A percentile compares a stretch with the other conserved stretches of the same genome.
phyloP scores from a whole-genome alignment of 768 basidiomycete genomes.

The Hirschioporus abietinus region DNA sequence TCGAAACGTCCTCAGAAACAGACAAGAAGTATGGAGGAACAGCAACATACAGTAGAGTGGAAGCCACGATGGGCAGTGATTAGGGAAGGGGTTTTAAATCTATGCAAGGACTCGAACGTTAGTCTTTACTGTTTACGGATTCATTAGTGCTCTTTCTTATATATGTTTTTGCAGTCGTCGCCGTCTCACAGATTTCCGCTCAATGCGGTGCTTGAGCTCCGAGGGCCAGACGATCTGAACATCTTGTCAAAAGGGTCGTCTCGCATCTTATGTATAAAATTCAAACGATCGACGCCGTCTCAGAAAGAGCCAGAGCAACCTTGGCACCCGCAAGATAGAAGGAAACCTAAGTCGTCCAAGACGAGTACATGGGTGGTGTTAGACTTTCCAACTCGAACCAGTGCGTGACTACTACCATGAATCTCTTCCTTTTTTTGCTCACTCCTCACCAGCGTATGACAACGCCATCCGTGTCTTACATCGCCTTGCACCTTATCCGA shows the following conservation, averaged over 20 bases:
- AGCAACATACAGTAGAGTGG: constrained; percentile 44
- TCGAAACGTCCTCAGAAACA: constrained; percentile 15
- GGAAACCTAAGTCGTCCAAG: background rate
- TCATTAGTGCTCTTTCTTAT: background rate
- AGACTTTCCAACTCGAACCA: constrained; percentile 18
- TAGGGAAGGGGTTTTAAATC: constrained; percentile 44
- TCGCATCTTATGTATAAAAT: constrained; percentile 38
- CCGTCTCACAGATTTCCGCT: constrained; percentile 38
- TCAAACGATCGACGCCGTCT: constrained; percentile 16
- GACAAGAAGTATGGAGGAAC: constrained; percentile 11
- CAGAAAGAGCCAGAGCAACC: background rate
- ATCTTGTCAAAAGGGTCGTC: constrained; percentile 19
- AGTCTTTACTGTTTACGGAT: constrained; percentile 17
- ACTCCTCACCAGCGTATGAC: constrained; percentile 12
- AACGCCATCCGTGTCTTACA: constrained; percentile 21
- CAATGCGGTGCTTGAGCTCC: constrained; percentile 35
- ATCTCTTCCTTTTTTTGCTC: background rate
- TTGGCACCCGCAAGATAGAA: background rate
- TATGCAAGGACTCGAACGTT: constrained; percentile 52
- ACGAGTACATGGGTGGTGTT: constrained; percentile 17
- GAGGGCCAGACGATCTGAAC: constrained; percentile 39
- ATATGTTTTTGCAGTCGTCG: constrained; percentile 3
- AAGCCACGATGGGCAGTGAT: constrained; percentile 59
- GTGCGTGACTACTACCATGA: constrained; percentile 12
- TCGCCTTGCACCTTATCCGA: constrained; percentile 15